Evolutionary conservation across 2,329 filamentous ascomycete species (phyloP), one percentile per base, ranked within the genome.

Genomic region (Sporothrix mexicana): DNA sequence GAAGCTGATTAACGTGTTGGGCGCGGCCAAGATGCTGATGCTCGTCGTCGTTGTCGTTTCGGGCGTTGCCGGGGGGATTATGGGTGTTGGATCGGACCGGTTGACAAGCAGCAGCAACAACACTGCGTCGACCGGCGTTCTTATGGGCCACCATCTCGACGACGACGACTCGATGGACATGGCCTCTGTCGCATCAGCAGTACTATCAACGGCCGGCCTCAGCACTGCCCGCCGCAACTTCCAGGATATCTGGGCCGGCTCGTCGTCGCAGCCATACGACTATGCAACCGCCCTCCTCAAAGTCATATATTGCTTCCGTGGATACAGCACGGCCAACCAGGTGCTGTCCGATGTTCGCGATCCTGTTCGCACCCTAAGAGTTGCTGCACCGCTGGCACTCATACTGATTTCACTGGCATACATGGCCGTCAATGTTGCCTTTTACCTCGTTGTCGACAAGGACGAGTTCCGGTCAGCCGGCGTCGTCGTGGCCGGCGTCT

Each of bases 401-500:
- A 79, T 81, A n/a, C 81, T 85, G 9, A 85, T 88, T n/a, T 84
- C 85, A 0, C 78, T 88, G 30, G 78, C 87, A 0, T 90, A 90
- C 77, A 85, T 89, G 79, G 81, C 88, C 57, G 83, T 85, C 78
- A 89, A 88, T 77, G 82, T 88, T 47, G 86, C 88, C 23, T 89
- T 89, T 78, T 89, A 90, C 76, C 84, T 87, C 3, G 88, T 87
- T 8, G 86, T 89, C 0, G 85, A 87, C 20, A 85, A 85, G 74
- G 83, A 87, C 6, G 85, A 88, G 72, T 87, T 90, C 74, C 80
- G 84, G 17, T 79, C 81, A 2, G 86, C 86, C 0, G 88, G 87
- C 20, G 84, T 85, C 25, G 84, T 88, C 1, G 84, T 88, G 2
- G 88, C 88, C 0, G 87, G 86, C 0, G 82, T 84, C 4, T 88